phyloP scores from a whole-genome alignment of 1,139 yeast species.

The Debaryomyces nepalensis region DNA sequence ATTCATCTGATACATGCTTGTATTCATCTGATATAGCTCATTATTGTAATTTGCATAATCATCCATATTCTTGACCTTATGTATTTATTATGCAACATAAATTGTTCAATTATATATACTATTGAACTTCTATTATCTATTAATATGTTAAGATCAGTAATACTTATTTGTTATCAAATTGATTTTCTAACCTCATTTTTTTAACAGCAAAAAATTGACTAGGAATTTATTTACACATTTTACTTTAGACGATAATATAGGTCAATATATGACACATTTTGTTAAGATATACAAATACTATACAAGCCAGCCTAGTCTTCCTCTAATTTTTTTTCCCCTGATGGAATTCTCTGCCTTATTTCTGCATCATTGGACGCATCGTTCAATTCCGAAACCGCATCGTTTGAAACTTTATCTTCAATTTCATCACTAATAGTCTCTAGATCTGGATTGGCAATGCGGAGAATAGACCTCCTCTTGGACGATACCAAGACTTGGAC shows the following conservation, averaged over 20 bases:
- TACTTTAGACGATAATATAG: background rate
- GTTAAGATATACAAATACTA: slow-evolving; percentile 7
- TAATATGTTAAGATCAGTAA: background rate
- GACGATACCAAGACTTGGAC: slow-evolving; percentile 77
- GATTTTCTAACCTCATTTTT: slow-evolving; percentile 3
- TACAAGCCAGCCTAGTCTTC: slow-evolving; percentile 4
- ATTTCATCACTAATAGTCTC: slow-evolving; percentile 22
- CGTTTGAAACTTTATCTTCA: slow-evolving; percentile 17
- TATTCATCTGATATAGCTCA: slow-evolving; percentile 9
- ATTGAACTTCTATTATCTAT: background rate
- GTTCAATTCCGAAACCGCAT: background rate
- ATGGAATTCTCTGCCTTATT: slow-evolving; percentile 37
- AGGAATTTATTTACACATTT: background rate
- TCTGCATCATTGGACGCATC: slow-evolving; percentile 7
- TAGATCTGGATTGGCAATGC: slow-evolving; percentile 68
- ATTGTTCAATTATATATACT: slow-evolving; percentile 4
- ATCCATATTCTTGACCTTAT: slow-evolving; percentile 5
- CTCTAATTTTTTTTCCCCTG: slow-evolving; percentile 24
- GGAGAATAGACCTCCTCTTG: slow-evolving; percentile 63
- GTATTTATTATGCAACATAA: slow-evolving; percentile 1
- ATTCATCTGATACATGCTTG: background rate
- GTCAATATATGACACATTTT: background rate
- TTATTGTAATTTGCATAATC: slow-evolving; percentile 6
- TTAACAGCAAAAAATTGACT: slow-evolving; percentile 1
- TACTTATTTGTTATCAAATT: slow-evolving; percentile 1